Evolutionary conservation across 129 eudicot genomes (phyloP).

Genomic region (Sambucus nigra): DNA sequence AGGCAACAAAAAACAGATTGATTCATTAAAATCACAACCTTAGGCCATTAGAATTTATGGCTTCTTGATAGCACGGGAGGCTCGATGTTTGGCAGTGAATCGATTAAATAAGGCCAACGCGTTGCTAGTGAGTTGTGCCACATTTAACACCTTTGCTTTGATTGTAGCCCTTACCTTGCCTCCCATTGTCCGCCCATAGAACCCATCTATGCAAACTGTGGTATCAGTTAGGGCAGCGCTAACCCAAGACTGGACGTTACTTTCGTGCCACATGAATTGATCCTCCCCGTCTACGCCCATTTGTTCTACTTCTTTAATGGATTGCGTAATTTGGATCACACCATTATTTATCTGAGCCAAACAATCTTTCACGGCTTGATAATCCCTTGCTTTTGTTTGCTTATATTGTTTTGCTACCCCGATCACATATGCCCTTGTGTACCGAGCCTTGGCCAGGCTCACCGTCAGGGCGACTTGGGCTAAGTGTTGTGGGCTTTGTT

Average conservation of each 20-base stretch:
- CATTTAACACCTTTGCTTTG: conserved; percentile 46
- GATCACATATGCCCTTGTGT: conserved; percentile 33
- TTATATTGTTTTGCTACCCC: conserved; percentile 32
- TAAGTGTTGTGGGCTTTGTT: conserved; percentile 33
- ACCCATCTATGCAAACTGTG: conserved; percentile 40
- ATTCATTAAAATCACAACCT: neutral
- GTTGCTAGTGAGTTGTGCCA: conserved; percentile 60
- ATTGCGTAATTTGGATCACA: conserved; percentile 37
- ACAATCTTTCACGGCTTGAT: conserved; percentile 37
- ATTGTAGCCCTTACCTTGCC: conserved; percentile 38
- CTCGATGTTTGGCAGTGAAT: conserved; percentile 43
- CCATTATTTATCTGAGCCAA: conserved; percentile 40
- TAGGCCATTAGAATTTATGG: conserved; percentile 10
- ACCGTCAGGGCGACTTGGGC: conserved; percentile 53
- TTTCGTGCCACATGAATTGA: conserved; percentile 45
- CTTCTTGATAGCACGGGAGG: conserved; percentile 31
- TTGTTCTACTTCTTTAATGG: conserved; percentile 36
- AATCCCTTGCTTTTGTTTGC: conserved; percentile 17
- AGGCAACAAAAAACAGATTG: neutral
- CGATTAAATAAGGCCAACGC: conserved; percentile 52
- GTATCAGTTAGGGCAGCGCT: conserved; percentile 61
- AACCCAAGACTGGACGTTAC: conserved; percentile 60
- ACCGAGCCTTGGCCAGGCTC: conserved; percentile 33
- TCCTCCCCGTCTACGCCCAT: conserved; percentile 24
- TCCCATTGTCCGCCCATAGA: conserved; percentile 34